Evolutionary conservation across 2,329 filamentous ascomycete species (phyloP).

Genomic region (Talaromyces amestolkiae): DNA sequence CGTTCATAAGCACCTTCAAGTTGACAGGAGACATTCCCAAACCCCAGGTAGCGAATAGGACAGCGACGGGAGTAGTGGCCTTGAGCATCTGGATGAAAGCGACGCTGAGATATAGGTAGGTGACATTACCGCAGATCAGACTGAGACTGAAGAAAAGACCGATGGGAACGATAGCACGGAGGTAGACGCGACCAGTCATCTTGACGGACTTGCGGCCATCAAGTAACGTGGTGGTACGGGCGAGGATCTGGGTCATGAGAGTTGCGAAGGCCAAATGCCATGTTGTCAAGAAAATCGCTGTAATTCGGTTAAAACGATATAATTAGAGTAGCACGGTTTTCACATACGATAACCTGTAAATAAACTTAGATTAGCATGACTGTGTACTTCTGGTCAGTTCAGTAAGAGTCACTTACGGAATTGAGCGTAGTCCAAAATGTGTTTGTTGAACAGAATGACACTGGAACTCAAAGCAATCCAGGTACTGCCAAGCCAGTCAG

Average conservation of each 20-base stretch:
- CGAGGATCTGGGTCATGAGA: conserved; percentile 88
- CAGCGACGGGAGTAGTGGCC: conserved; percentile 92
- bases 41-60: conserved; percentile 83
- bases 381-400: conserved; percentile 5
- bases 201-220: conserved; percentile 95
- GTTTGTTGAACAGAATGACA: conserved; percentile 99
- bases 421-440: conserved; percentile 79
- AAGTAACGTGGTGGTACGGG: conserved; percentile 81
- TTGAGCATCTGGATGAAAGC: conserved; percentile 99
- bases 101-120: conserved; percentile 91
- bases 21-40: conserved; percentile 82
- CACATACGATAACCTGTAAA: conserved; percentile 47
- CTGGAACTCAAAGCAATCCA: conserved; percentile 93
- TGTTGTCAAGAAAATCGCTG: conserved; percentile 72
- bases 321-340: not conserved
- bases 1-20: conserved; percentile 83
- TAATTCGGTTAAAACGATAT: conserved; percentile 22
- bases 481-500: conserved; percentile 54
- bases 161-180: conserved; percentile 91
- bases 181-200: conserved; percentile 92
- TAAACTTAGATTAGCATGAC: conserved; percentile 14
- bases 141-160: conserved; percentile 94
- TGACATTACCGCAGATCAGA: conserved; percentile 93
- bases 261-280: conserved; percentile 95
- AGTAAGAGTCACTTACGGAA: conserved; percentile 63